A percentile compares a stretch with the other conserved stretches of the same genome.
These are phyloP conservation scores for Phascolomyces articulosus DNA, from an alignment of 371 early-diverging fungal genomes.

Conservation along the genomic window DNA sequence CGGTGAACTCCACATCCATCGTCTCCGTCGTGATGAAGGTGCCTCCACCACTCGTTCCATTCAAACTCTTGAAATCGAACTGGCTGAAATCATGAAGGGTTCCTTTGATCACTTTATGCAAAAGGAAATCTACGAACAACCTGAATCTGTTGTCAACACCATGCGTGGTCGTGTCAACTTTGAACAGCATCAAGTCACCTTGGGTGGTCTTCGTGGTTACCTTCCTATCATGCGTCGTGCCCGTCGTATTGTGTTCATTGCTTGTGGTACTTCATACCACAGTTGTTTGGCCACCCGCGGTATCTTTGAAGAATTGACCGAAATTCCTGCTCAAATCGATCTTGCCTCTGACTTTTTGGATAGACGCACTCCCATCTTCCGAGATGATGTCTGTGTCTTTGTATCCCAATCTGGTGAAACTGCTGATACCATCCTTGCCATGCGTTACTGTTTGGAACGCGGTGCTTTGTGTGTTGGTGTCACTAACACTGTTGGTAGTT, in stretches of 20 bases:
- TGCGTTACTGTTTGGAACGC: slow-evolving; percentile 96
- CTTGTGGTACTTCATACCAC: slow-evolving; percentile 98
- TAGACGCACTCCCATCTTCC: slow-evolving; percentile 91
- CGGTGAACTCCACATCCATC: slow-evolving; percentile 95
- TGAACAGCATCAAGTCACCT: slow-evolving; percentile 73
- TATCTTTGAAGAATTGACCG: slow-evolving; percentile 97
- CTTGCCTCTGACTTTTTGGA: slow-evolving; percentile 97
- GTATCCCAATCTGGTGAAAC: slow-evolving; percentile 99
- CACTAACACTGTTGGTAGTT: slow-evolving; percentile 96
- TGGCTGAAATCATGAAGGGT: slow-evolving; percentile 98
- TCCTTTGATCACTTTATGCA: slow-evolving; percentile 98
- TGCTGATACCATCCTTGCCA: slow-evolving; percentile 96
- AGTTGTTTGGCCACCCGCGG: slow-evolving; percentile 92
- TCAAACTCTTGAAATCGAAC: slow-evolving; percentile 95
- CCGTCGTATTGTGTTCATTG: slow-evolving; percentile 94
- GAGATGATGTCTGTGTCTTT: slow-evolving; percentile 98
- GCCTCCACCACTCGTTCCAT: slow-evolving; percentile 87
- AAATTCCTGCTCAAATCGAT: slow-evolving; percentile 92
- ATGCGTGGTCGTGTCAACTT: slow-evolving; percentile 99
- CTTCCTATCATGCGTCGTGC: slow-evolving; percentile 91
- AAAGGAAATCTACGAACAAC: slow-evolving; percentile 99
- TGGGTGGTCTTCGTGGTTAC: slow-evolving; percentile 94
- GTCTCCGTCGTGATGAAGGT: slow-evolving; percentile 90
- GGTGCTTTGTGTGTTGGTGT: slow-evolving; percentile 97
- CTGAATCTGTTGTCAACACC: slow-evolving; percentile 98